A percentile compares a stretch with the other conserved stretches of the same genome.
Conservation (phyloP, 257 asterid species). For the Henckelia pumila region DNA sequence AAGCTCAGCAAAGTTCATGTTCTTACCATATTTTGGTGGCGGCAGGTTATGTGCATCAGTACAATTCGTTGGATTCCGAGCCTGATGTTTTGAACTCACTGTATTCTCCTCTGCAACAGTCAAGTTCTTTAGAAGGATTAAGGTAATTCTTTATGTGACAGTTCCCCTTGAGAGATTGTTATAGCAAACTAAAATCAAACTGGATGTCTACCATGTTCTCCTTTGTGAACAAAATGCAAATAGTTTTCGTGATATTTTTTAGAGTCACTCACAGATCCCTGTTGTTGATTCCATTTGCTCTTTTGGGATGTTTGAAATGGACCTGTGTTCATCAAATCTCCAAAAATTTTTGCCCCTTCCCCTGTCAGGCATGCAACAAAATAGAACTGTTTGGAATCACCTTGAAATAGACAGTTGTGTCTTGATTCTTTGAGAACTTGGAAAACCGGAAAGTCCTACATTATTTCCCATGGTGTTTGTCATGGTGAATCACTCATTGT, state of each 20-base stretch:
- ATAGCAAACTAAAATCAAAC: conserved; percentile 19
- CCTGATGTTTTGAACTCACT: conserved; percentile 93
- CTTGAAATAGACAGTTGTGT: not conserved
- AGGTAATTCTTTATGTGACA: conserved; percentile 50
- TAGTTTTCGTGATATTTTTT: not conserved
- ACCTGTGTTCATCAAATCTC: conserved; percentile 2
- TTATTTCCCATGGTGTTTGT: not conserved
- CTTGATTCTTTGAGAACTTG: conserved; percentile 5
- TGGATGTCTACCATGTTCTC: not conserved
- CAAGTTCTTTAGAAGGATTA: conserved; percentile 82
- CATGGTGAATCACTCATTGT: not conserved
- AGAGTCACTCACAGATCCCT: not conserved
- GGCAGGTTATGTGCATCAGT: conserved; percentile 88
- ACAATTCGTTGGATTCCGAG: conserved; percentile 85
- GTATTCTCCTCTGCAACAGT: conserved; percentile 89
- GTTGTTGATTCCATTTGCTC: not conserved
- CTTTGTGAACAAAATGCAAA: not conserved
- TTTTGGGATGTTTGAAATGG: conserved; percentile 13
- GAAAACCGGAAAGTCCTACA: not conserved
- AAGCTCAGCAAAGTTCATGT: conserved; percentile 12
- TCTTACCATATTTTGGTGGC: conserved; percentile 28
- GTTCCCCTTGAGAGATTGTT: conserved; percentile 21
- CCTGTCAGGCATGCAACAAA: conserved; percentile 15
- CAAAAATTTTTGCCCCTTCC: not conserved
- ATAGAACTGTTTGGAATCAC: not conserved